A percentile compares a stretch with the other conserved stretches of the same genome.
These are phyloP conservation scores for Dichotomopilus funicola DNA, from an alignment of 2,329 filamentous ascomycete species.

Conservation along the genomic window DNA sequence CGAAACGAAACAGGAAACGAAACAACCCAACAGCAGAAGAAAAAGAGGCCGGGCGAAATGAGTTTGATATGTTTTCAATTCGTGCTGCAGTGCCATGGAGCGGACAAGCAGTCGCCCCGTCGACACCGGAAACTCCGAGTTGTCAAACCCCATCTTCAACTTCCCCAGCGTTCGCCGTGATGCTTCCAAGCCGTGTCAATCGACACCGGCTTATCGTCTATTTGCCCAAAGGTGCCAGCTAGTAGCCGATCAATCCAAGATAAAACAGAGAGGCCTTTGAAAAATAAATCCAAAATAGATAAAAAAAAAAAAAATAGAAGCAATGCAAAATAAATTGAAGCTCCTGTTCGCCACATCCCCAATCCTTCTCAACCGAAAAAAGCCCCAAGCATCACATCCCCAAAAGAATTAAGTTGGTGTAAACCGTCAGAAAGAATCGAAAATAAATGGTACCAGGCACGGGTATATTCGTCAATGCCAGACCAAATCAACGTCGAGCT, in stretches of 20 bases:
- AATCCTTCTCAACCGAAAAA: slow-evolving; percentile 6
- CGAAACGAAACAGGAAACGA: too few relatives aligned
- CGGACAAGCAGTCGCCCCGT: too few relatives aligned
- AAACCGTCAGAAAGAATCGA: slow-evolving; percentile 14
- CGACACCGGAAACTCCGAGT: too few relatives aligned
- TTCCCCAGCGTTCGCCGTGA: not conserved
- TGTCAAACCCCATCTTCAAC: too few relatives aligned
- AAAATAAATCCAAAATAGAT: too few relatives aligned
- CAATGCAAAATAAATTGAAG: slow-evolving; percentile 9
- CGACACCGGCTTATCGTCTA: slow-evolving; percentile 5
- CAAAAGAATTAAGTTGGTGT: slow-evolving; percentile 14
- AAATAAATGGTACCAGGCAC: not conserved
- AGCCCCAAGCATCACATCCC: slow-evolving; percentile 25
- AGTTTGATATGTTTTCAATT: slow-evolving; percentile 9
- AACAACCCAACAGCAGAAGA: too few relatives aligned
- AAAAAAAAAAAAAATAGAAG: slow-evolving; percentile 3
- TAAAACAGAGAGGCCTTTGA: too few relatives aligned
- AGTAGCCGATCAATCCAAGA: slow-evolving; percentile 13
- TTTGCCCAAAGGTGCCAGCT: slow-evolving; percentile 19
- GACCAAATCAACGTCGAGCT: not conserved
- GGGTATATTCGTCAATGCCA: slow-evolving; percentile 12
- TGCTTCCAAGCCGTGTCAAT: slow-evolving; percentile 1
- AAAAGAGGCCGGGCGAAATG: not conserved
- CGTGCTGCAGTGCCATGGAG: slow-evolving; percentile 7
- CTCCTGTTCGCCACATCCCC: slow-evolving; percentile 3